Base-by-base conservation (phyloP, 106 monocot species). In the Agapanthus africanus region DNA sequence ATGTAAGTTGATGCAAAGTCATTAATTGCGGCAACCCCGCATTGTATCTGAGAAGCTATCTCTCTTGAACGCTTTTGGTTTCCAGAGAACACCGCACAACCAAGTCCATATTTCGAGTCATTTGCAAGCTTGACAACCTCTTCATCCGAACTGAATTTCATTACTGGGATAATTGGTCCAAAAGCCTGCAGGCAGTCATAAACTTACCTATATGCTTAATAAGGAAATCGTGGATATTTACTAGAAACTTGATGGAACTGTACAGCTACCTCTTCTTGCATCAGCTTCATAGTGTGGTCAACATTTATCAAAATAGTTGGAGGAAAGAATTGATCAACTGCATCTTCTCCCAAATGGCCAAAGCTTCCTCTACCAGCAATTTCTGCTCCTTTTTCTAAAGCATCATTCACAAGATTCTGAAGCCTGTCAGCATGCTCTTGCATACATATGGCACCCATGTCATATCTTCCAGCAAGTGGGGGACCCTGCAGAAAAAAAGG, bases 391-490 rank as follows among this genome's bases (percentile, higher is more conserved):
- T 87, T 93, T 16, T 90, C 88, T 42, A 93, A n/a, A 30, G 99
- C 99, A 83, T 99, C 93, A 82, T 93, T 79, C 37, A 99, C 87
- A 42, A 99, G 90, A 80, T 71, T 85, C 56, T 99, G 99, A 78
- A 99, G 99, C 71, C 81, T 99, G 49, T 99, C 99, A 56, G 90
- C 82, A 60, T 99, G 99, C 36, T 85, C 93, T 90, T 93, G 93
- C 88, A 99, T 85, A 57, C 99, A 99, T 71, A 99, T 83, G 15
- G 99, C 99, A 66, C 99, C 93, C 99, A 99, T 99, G 46, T 93
- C 99, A 83, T 93, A 99, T 74, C 71, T 93, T 11, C 99, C 99
- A 59, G 85, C 56, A 41, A 87, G 66, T 41, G 93, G 99, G 4
- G 99, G 93, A 0, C 99, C 99, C 99, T 99, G 25, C 21, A 76